Conservation (phyloP, 768 basidiomycete genomes). For the Pisolithus marmoratus region DNA sequence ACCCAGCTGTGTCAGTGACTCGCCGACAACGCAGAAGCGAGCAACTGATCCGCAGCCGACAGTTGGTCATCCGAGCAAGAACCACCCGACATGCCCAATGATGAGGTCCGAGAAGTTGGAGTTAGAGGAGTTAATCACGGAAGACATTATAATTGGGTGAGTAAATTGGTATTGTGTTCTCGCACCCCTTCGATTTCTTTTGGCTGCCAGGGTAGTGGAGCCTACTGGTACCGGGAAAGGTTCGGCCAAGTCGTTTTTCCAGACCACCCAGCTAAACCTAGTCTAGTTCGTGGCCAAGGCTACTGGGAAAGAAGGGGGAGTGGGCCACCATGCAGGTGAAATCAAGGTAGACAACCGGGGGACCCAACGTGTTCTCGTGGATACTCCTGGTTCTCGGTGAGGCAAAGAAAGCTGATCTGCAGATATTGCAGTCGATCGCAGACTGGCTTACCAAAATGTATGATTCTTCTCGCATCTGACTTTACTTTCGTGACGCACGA, state of each 20-base stretch:
- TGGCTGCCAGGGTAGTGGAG: slow-evolving; percentile 11
- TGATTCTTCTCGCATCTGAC: too few relatives aligned
- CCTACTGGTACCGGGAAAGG: slow-evolving; percentile 21
- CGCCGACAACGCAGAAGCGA: neutral
- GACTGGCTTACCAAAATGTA: slow-evolving; percentile 3
- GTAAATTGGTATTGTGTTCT: neutral
- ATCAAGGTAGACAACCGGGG: slow-evolving; percentile 8
- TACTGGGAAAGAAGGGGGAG: neutral
- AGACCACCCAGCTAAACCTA: neutral
- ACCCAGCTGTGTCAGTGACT: too few relatives aligned
- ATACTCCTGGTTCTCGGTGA: slow-evolving; percentile 55
- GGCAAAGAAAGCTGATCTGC: slow-evolving; percentile 36
- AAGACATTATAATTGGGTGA: slow-evolving; percentile 11
- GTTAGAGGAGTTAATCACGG: neutral
- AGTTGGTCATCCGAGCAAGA: neutral
- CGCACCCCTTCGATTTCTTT: neutral
- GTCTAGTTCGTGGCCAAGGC: slow-evolving; percentile 9
- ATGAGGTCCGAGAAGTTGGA: neutral
- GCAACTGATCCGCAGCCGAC: neutral
- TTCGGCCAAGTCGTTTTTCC: slow-evolving; percentile 2
- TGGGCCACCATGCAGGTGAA: slow-evolving; percentile 7
- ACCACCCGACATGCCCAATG: neutral
- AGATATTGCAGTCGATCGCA: too few relatives aligned
- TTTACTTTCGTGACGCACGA: neutral
- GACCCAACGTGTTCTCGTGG: slow-evolving; percentile 37